Conservation (phyloP, 164 flowering plant genomes). For the Nymphaea colorata region DNA sequence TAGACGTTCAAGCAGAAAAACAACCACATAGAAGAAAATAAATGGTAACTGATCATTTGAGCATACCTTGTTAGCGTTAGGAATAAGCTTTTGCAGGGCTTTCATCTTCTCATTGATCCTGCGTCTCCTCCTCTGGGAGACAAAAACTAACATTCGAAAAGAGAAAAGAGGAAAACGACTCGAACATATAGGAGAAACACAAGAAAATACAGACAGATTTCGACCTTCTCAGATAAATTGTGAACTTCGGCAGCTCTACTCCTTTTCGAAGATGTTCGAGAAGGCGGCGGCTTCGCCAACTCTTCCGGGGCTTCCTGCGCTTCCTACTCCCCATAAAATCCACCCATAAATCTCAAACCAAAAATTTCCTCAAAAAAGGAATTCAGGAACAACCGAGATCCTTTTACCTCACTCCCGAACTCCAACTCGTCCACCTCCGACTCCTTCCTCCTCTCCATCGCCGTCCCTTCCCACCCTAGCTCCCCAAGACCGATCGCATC, state of each 20-base stretch:
- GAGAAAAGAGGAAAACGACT: background rate
- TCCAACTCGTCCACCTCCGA: background rate
- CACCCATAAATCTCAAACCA: slow-evolving; percentile 3
- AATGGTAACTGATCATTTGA: background rate
- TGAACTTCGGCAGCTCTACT: slow-evolving; percentile 87
- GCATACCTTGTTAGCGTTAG: slow-evolving; percentile 67
- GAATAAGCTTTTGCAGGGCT: slow-evolving; percentile 78
- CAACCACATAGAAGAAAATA: background rate
- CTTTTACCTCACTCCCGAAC: background rate
- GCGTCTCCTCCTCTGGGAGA: slow-evolving; percentile 72
- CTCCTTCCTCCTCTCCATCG: background rate
- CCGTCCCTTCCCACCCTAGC: background rate
- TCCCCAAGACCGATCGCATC: background rate
- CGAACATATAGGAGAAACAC: background rate
- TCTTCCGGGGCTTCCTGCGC: slow-evolving; percentile 35
- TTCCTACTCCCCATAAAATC: slow-evolving; percentile 15
- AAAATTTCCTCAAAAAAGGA: background rate
- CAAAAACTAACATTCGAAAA: background rate
- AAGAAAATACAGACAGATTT: no score
- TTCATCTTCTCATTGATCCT: slow-evolving; percentile 90
- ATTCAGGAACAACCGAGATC: background rate
- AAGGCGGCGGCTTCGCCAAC: slow-evolving; percentile 17
- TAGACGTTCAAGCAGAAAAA: background rate
- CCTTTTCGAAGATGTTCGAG: slow-evolving; percentile 52
- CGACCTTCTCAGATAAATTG: slow-evolving; percentile 79